Evolutionary conservation across 2,329 filamentous ascomycete species (phyloP), one percentile per base, ranked within the genome.

Genomic region (Ascochyta clinopodiicola): DNA sequence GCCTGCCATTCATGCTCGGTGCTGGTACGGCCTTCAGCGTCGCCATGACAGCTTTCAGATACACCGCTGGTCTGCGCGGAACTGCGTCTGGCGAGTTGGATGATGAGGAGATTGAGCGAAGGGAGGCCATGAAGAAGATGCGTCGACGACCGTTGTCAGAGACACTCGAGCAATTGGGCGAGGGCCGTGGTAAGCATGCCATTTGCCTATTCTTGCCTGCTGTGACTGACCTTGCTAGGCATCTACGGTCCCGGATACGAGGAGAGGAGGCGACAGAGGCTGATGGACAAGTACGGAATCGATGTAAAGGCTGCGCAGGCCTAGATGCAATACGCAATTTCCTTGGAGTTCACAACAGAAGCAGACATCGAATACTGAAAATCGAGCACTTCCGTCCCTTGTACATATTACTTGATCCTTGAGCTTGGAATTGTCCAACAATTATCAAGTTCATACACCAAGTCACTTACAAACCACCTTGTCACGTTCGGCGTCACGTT

Each of bases 281-380:
- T 97, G 76, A 88, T 91, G 84, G 88, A 92, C 78, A 91, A 88
- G 77, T 96, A 96, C 71, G 92, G 92, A 56, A 86, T 96, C 70
- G 92, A 96, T 63, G 87, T 96, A 32, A 68, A 67, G 62, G 69
- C 65, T 43, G 68, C 67, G 36, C 66, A 72, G 49, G 62, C 69
- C 59, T 57, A 56, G 52, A 61, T 32, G 47, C 57, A 54, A 27
- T 15, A 60, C 46, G 44, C 43, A 17, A 44, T 67, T 68, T 66
- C 59, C 55, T 63, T 64, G 54, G 39, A 59, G 54, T 67, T 62
- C 55, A 66, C 49, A 48, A 54, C 47, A 58, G 37, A 49, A 57
- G 40, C 47, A 57, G 60, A 52, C 50, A 62, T 55, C 51, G 48
- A 50, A 27, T 50, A 38, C 31, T 39, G 49, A 62, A 15, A 58